Base-by-base conservation (phyloP, 345 rosid species). In the Streptanthus diversifolius region DNA sequence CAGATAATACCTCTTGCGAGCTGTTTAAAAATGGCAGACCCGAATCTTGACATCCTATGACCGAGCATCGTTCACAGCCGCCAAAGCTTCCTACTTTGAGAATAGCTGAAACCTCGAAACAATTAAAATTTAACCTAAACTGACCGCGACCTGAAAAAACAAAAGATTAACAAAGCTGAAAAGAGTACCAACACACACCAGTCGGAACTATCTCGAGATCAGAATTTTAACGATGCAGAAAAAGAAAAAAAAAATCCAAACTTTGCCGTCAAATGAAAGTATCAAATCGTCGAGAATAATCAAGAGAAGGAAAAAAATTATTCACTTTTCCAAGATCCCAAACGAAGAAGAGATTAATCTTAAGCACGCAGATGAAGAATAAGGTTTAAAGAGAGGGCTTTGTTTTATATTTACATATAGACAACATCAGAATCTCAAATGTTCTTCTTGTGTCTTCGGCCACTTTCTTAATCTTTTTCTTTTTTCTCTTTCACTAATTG, bases 1-100 rank as follows among this genome's bases (percentile, higher is more conserved):
- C 39, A 72, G 25, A 60, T 1, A 22, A 21, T 81, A 88, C 90
- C 90, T 84, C 79, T 71, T 1, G 82, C 62, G 60, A 84, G 79
- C 80, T 77, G 83, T 56, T 62, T 84, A 63, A 76, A 77, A 44
- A 83, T 68, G 65, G 79, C 17, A 70, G 64, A 70, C 45, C 85
- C 85, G 56, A 79, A 69, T 73, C 85, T 81, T 24, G 83, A 81
- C 54, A 83, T 48, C 65, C 83, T 79, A 19, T 82, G 76, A 33
- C 74, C 48, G 8, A 83, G 27, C 90, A 88, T 88, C 61, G 70
- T 71, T 71, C 66, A 15, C 36, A 41, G 63, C 66, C 22, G 35
- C 56, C 15, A 70, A 19, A 25, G 27, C 27, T 25, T 18, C 39
- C 51, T 15, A 37, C 57, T 24, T 47, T 57, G 64, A 63, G 29